phyloP scores from a whole-genome alignment of 2,329 filamentous ascomycete genomes.

The Thermoascus crustaceus region DNA sequence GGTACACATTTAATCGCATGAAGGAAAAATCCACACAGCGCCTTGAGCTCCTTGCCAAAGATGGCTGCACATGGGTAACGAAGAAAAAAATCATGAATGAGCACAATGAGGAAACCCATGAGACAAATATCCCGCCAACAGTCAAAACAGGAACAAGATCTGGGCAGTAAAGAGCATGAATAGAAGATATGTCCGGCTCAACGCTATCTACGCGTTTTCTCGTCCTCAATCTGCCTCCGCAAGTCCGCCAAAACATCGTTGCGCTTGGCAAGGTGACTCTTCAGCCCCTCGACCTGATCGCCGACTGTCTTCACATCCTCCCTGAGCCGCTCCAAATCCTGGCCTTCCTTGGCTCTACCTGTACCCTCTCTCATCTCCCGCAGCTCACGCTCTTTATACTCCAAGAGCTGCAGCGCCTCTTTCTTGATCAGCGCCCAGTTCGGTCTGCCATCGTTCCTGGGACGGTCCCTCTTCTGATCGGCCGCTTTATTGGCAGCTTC shows the following conservation, averaged over 20 bases:
- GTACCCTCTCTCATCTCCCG: conserved; percentile 60
- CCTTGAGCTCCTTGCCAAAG: conserved; percentile 25
- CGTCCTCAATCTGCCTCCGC: conserved; percentile 75
- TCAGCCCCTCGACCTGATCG: conserved; percentile 88
- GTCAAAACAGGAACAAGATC: conserved; percentile 5
- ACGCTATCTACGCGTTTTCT: conserved; percentile 52
- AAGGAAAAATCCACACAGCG: conserved; percentile 20
- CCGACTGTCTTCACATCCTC: conserved; percentile 86
- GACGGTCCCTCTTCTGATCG: conserved; percentile 48
- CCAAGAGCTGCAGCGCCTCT: conserved; percentile 85
- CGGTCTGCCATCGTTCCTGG: conserved; percentile 58
- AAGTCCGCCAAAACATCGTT: conserved; percentile 69
- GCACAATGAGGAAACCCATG: conserved; percentile 10
- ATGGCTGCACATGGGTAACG: conserved; percentile 21
- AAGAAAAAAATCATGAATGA: conserved; percentile 12
- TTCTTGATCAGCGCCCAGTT: conserved; percentile 90
- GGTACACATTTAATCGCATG: conserved; percentile 3
- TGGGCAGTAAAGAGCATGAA: too few relatives aligned
- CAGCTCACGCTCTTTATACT: conserved; percentile 80
- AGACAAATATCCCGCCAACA: background rate
- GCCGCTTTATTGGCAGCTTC: conserved; percentile 69
- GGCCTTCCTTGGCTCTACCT: conserved; percentile 52
- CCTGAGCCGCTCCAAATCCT: conserved; percentile 64
- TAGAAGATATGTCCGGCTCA: conserved; percentile 4
- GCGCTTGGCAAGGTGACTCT: conserved; percentile 69